phyloP scores from a whole-genome alignment of 2,329 filamentous ascomycete species.

The Monilinia fructigena region DNA sequence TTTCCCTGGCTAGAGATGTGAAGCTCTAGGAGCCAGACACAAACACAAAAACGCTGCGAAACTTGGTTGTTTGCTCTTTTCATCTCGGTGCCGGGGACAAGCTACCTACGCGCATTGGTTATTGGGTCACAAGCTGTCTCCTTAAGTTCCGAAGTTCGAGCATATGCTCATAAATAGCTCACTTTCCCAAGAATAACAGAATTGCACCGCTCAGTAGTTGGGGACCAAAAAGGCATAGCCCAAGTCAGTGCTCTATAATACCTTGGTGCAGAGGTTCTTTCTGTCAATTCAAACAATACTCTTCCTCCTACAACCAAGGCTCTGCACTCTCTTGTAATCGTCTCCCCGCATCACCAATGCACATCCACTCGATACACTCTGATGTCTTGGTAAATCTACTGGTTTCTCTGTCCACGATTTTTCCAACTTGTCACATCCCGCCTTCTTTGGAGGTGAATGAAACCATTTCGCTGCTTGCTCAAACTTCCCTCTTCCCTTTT shows the following conservation, averaged over 20 bases:
- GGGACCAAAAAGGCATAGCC: neutral
- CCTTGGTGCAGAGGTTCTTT: neutral
- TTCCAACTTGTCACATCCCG: neutral
- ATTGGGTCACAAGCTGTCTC: neutral
- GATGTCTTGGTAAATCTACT: neutral
- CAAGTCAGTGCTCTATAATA: neutral
- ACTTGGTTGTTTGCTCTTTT: neutral
- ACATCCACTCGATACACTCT: slow-evolving; percentile 12
- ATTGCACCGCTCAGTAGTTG: neutral
- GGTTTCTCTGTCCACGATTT: neutral
- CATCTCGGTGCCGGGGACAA: neutral
- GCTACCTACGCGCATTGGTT: neutral
- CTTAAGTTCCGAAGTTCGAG: neutral
- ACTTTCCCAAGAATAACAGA: neutral
- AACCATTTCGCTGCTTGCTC: neutral
- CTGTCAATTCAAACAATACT: neutral
- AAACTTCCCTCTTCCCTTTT: neutral
- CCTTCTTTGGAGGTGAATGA: neutral
- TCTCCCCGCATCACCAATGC: neutral
- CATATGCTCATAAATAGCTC: neutral
- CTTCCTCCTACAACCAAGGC: neutral
- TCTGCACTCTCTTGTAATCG: neutral
- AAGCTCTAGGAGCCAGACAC: neutral
- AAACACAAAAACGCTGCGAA: neutral
- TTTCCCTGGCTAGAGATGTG: neutral